Evolutionary conservation across 1,284 basidiomycete genomes (phyloP), one percentile per base, ranked within the genome.

Genomic region (Takashimella tepidaria): DNA sequence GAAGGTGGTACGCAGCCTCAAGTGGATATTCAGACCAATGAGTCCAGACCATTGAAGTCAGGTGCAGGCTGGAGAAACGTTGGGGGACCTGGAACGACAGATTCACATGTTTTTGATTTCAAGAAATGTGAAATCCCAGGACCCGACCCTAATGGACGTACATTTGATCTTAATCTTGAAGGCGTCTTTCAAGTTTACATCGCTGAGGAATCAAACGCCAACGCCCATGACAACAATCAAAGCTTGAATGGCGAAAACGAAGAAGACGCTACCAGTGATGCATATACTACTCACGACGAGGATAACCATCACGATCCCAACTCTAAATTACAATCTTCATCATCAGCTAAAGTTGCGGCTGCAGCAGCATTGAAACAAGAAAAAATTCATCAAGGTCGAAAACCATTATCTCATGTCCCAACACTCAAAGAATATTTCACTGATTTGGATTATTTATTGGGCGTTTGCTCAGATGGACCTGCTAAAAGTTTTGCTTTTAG

Each of bases 401-500:
- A 43, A 50, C 87, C 89, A 0, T 70, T 87, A 0, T 91, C 87
- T 68, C 81, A 85, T 53, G 82, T 98, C 3, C 93, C 93, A 1
- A 84, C 82, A 43, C 87, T 98, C 48, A 82, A 87, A 60, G 93
- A 98, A 72, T 99, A 98, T 74, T 99, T 96, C 71, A 80, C 89
- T 48, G 96, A 98, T 72, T 83, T 98, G n/a, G 95, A 99, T 71
- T 91, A 86, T 68, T 80, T 92, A 8, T 81, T 93, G 11, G 79
- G 80, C 10, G 88, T 92, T 55, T 93, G 95, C 58, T 84, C 89
- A 0, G 89, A 95, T 67, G 95, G 96, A 0, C 96, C 96, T 0
- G 87, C 91, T 4, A 98, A 98, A 78, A 91, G 88, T 63, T 96
- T 97, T 70, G 95, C 96, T 0, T 98, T 88, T 77, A 82, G 92